Evolutionary conservation across 164 flowering plant species (phyloP), one percentile per base, ranked within the genome.

Genomic region (Vitis rotundifolia): DNA sequence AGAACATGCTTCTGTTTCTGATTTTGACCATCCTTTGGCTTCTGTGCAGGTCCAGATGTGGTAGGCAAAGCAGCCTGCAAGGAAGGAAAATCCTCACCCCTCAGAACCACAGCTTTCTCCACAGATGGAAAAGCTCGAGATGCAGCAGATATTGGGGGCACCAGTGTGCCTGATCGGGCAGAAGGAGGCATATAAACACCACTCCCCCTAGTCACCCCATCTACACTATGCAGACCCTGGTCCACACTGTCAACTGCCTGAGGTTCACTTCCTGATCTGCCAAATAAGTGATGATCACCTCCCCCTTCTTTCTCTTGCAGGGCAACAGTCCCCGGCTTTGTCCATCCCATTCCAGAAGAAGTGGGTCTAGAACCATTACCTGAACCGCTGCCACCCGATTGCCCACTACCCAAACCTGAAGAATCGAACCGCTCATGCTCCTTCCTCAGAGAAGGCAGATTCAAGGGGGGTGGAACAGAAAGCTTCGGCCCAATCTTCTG

Each of bases 391-490:
- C 82, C 86, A 14, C 85, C 89, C 59, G 73, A 78, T 9, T 77
- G 28, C 59, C 90, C 89, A 28, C 85, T 74, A 11, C 81, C 84
- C 0, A 87, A 62, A 5, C 89, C 82, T 9, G 82, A 78, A 0
- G 83, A 74, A 87, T 95, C 99, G 66, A 90, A 79, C 48, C 83
- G 78, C 78, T 93, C 98, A 73, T 91, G 97, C 69, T 95, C 99
- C 73, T 88, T 95, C 73, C 97, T 83, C 82, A 91, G 66, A 0
- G 98, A 93, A 0, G 99, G 99, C 67, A 95, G 77, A 72, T 95
- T 95, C 93, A 95, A 83, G 94, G 99, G 99, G 96, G 96, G 93
- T 63, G 98, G 99, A 76, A 95, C 94, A 62, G 99, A 88, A 75
- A 93, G 87, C 80, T 86, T 90, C 37, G 92, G 75, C 75, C 86